Conservation (phyloP, 441 rosid species). For the Populus hybrid region DNA sequence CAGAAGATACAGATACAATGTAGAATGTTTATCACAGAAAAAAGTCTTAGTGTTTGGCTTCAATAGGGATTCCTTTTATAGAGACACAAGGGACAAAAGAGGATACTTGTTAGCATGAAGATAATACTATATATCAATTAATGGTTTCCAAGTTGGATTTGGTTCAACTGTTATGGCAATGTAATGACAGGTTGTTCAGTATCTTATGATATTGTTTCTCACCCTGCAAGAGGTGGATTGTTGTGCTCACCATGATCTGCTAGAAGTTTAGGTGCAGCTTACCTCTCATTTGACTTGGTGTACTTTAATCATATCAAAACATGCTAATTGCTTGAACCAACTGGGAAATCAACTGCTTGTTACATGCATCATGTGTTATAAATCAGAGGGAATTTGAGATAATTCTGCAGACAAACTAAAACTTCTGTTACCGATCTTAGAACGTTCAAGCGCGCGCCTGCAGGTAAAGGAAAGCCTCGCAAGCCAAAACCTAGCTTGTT, state of each 20-base stretch:
- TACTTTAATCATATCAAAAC: too few relatives aligned
- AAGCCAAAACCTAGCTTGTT: too few relatives aligned
- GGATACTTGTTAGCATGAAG: neutral
- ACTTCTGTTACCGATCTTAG: too few relatives aligned
- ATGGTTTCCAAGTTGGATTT: neutral
- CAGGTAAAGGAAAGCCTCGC: too few relatives aligned
- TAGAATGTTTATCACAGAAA: neutral
- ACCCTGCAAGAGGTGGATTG: neutral
- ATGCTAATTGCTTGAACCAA: too few relatives aligned
- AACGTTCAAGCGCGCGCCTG: too few relatives aligned
- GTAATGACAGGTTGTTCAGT: neutral
- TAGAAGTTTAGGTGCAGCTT: neutral
- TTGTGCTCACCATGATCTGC: neutral
- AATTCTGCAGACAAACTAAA: too few relatives aligned
- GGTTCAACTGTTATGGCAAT: neutral
- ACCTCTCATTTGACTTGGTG: neutral
- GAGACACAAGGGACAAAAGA: neutral
- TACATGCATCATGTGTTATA: too few relatives aligned
- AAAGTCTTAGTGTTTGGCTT: neutral
- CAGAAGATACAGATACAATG: neutral
- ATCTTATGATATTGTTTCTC: neutral
- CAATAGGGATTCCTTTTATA: neutral
- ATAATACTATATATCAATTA: neutral
- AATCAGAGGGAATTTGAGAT: too few relatives aligned
- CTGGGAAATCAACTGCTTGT: too few relatives aligned